Percentiles rank a stretch among this genome's conserved stretches.
These are phyloP conservation scores for Serendipita sp. DNA, from an alignment of 768 basidiomycete genomes.

Conservation along the genomic window DNA sequence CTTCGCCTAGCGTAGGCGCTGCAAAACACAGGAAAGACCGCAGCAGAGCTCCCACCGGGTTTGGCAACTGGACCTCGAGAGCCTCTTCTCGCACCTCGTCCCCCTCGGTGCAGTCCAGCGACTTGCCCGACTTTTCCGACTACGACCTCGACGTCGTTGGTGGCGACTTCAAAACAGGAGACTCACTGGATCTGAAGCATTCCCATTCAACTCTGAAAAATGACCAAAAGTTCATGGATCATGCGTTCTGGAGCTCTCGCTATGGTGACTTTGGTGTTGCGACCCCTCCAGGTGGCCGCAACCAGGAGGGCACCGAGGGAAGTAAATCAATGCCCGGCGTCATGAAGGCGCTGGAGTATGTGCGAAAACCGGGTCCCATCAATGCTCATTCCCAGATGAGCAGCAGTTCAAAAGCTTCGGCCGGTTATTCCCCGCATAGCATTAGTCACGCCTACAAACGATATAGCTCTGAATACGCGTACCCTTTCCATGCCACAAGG, in stretches of 20 bases:
- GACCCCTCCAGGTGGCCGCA: not conserved
- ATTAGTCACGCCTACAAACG: not conserved
- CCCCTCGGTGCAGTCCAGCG: conserved; percentile 7
- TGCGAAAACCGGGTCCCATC: conserved; percentile 5
- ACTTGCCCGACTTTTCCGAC: conserved; percentile 13
- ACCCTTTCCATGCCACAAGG: not conserved
- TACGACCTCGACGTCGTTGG: conserved; percentile 8
- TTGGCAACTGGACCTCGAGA: not conserved
- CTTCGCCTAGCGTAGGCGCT: not conserved
- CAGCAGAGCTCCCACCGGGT: not conserved
- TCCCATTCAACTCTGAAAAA: not conserved
- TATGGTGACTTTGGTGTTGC: not conserved
- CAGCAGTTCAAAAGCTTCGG: not conserved
- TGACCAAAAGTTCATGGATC: not conserved
- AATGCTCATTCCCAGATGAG: not conserved
- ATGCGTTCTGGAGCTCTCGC: conserved; percentile 2
- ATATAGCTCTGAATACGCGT: not conserved
- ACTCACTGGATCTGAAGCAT: not conserved
- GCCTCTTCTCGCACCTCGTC: not conserved
- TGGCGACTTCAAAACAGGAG: conserved; percentile 10
- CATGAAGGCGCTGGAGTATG: not conserved
- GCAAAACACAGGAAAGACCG: not conserved
- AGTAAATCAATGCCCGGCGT: conserved; percentile 1
- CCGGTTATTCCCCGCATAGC: not conserved
- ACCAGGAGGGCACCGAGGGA: not conserved